Evolutionary conservation across 257 asterid genomes (phyloP), one percentile per base, ranked within the genome.

Genomic region (Euphrasia confusa): DNA sequence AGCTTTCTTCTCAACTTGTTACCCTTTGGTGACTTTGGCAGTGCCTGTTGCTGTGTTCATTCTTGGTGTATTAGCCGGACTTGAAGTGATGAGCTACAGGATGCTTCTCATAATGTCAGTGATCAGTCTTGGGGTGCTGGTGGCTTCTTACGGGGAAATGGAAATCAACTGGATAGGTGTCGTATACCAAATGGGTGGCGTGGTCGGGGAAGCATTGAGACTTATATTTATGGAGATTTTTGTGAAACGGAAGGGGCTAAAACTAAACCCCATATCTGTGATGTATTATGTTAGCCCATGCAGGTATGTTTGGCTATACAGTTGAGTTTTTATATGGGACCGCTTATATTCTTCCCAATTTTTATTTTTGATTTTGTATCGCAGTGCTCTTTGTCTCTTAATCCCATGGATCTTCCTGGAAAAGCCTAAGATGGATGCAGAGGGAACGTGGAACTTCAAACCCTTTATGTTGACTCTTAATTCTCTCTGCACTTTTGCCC

Each of bases 31-130:
- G 67, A 39, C 67, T 67, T 76, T 62, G 10, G 4, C 82, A 93
- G 99, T 89, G 99, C 99, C 99, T n/a, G 99, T 93, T 71, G 97
- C 99, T 49, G 99, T 93, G 54, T 93, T 93, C 72, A 69, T 89
- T 75, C 99, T 93, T 61, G 99, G 97, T 3, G 95, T 93, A 53
- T 69, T 85, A 18, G 97, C 97, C 61, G 99, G 99, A 66, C 96
- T 93, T 61, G 99, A 93, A 81, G 72, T 79, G 71, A 93, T 93
- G 99, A 89, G 95, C 72, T 70, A 70, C 75, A 77, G 87, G 64
- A 89, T 93, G 96, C 96, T 93, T 80, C 85, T 93, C 60, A 89
- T 84, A 73, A 93, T 89, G 99, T 93, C 95, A 15, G 74, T 89
- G 40, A 89, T 93, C 74, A 93, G 97, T 78, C 75, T 89, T n/a